These are phyloP conservation scores for Saturnispora zaruensis DNA, from an alignment of 805 yeast species.

Conservation along the genomic window DNA sequence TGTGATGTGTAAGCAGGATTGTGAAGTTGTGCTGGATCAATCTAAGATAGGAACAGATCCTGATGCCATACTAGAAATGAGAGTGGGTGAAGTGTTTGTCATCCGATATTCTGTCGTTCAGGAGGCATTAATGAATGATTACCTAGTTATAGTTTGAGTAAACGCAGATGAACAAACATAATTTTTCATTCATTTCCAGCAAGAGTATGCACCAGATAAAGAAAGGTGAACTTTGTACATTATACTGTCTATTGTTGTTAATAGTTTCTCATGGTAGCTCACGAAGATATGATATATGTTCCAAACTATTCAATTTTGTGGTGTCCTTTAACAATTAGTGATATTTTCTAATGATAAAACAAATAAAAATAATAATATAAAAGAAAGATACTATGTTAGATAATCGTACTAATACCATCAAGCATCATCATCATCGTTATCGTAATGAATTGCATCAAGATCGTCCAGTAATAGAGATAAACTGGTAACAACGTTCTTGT, in stretches of 20 bases:
- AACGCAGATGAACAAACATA: not conserved
- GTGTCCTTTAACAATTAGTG: not conserved
- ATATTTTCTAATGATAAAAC: constrained; percentile 1
- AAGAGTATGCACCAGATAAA: not conserved
- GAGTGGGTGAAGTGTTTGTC: constrained; percentile 35
- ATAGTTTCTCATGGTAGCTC: not conserved
- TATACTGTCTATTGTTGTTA: not conserved
- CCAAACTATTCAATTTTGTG: not conserved
- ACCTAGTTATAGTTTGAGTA: constrained; percentile 1
- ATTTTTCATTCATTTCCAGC: not conserved
- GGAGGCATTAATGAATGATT: constrained; percentile 4
- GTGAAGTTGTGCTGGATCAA: constrained; percentile 30
- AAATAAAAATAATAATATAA: not conserved
- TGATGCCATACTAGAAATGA: constrained; percentile 37
- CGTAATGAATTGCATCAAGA: constrained; percentile 35
- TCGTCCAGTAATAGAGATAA: constrained; percentile 38
- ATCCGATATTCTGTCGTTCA: constrained; percentile 18
- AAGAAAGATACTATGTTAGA: not conserved
- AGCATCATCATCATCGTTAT: constrained; percentile 28
- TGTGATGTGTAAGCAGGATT: constrained; percentile 7
- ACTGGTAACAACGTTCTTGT: constrained; percentile 43
- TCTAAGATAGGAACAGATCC: constrained; percentile 49
- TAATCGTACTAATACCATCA: not conserved
- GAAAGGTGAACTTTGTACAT: not conserved
- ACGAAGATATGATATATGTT: not conserved